Base-by-base conservation (phyloP, 176 grass and related monocot genomes). In the Lolium multiflorum region DNA sequence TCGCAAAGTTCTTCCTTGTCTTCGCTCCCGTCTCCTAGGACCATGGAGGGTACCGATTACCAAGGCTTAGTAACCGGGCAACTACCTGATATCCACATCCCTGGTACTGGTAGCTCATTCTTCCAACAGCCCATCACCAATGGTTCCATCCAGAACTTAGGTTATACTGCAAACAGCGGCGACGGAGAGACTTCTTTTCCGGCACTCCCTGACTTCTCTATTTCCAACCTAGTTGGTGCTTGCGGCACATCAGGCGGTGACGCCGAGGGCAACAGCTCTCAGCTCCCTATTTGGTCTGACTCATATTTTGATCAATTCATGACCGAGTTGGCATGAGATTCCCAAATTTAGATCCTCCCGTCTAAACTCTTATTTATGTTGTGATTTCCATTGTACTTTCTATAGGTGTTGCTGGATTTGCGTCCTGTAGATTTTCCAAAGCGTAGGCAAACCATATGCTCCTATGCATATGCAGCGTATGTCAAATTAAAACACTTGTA, bases 161-260 rank as follows among this genome's bases (percentile, higher is more conserved):
- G 90, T n/a, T 88, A 83, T 48, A 59, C 66, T 39, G 76, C 74
- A 16, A 85, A 81, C 54, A 81, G 71, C 20, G 72, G 76, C 21
- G 88, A 87, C 15, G 89, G 83, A 11, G 92, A 83, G 38, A 80
- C 70, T 12, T 89, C 90, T 44, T 82, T 98, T 77, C 95, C 93
- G 74, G 85, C 88, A 16, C 93, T 92, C 66, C 51, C 83, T 3
- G 93, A 98, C 80, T 62, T 92, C 58, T 77, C 89, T 51, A 75
- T 90, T 77, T 91, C 87, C 78, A 95, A 85, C 87, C 69, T 86
- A 0, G 82, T 83, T 9, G 89, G 93, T 71, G 85, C 85, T 63
- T 93, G 85, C n/a, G 92, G 89, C 48, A 86, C 87, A 58, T 89
- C 91, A 38, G 92, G 89, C 84, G 93, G 89, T 78, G 85, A 87